phyloP scores from a whole-genome alignment of 306 rosid genomes.

The Biancaea sappan region DNA sequence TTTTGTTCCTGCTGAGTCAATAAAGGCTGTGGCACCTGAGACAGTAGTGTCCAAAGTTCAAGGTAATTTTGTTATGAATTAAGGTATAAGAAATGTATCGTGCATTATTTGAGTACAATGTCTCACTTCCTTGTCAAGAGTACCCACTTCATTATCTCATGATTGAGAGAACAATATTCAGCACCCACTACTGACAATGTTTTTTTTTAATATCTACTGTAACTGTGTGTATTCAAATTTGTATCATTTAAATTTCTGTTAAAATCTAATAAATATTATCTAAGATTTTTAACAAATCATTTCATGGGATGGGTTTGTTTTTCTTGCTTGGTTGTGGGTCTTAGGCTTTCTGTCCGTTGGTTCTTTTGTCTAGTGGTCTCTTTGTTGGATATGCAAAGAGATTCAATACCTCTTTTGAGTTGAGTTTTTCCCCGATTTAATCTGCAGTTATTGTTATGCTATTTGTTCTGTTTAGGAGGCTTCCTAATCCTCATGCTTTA shows the following conservation, averaged over 20 bases:
- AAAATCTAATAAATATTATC: not conserved
- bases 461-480: not conserved
- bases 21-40: constrained; percentile 36
- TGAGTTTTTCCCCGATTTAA: not conserved
- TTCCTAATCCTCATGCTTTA: not conserved
- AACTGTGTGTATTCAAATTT: not conserved
- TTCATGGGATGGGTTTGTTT: not conserved
- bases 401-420: not conserved
- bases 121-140: not conserved
- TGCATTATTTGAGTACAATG: constrained; percentile 3
- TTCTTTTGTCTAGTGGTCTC: not conserved
- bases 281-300: not conserved
- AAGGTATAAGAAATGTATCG: not conserved
- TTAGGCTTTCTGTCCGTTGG: not conserved
- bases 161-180: constrained; percentile 5
- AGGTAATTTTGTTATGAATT: constrained; percentile 42
- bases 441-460: not conserved
- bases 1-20: constrained; percentile 49
- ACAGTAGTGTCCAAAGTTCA: constrained; percentile 41
- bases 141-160: constrained; percentile 1
- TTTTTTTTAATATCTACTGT: not conserved
- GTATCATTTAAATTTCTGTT: not conserved
- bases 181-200: not conserved
- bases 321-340: not conserved
- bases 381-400: not conserved